These are phyloP conservation scores for Coemansia sp. DNA, from an alignment of 192 early-diverging fungal genomes.

Conservation along the genomic window DNA sequence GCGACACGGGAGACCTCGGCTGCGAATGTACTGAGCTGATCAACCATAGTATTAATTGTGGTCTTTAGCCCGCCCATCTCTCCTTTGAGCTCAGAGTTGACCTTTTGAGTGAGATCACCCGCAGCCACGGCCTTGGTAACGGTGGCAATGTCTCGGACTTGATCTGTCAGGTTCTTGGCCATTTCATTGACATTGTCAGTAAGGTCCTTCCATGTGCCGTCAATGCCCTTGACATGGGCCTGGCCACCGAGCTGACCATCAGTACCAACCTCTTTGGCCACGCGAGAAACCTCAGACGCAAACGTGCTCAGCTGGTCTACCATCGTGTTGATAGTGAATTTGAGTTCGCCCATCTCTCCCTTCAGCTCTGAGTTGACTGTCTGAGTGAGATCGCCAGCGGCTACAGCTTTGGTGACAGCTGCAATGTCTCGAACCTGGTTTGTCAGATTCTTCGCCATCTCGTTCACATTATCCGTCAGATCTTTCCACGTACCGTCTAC, in stretches of 20 bases:
- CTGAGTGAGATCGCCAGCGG: conserved; percentile 50
- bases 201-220: conserved; percentile 63
- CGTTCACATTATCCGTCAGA: conserved; percentile 61
- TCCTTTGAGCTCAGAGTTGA: conserved; percentile 60
- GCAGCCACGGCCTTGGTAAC: conserved; percentile 63
- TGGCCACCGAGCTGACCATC: conserved; percentile 68
- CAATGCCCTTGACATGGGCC: conserved; percentile 58
- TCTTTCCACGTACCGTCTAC: conserved; percentile 58
- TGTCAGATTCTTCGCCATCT: conserved; percentile 62
- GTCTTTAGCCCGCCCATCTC: conserved; percentile 65
- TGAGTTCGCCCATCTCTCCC: conserved; percentile 66
- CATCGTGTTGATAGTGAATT: conserved; percentile 65
- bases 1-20: conserved; percentile 65
- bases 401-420: conserved; percentile 63
- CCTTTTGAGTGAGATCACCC: conserved; percentile 56
- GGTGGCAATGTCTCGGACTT: conserved; percentile 58
- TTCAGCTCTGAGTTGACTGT: conserved; percentile 13
- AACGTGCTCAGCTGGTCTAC: conserved; percentile 51
- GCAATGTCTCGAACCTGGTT: conserved; percentile 62
- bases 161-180: conserved; percentile 57
- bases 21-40: conserved; percentile 59
- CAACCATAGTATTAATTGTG: conserved; percentile 65
- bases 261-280: conserved; percentile 68
- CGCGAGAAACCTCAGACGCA: conserved; percentile 64
- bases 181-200: conserved; percentile 63